These are phyloP conservation scores for Lumnitzera racemosa DNA, from an alignment of 345 rosid species.

Conservation along the genomic window DNA sequence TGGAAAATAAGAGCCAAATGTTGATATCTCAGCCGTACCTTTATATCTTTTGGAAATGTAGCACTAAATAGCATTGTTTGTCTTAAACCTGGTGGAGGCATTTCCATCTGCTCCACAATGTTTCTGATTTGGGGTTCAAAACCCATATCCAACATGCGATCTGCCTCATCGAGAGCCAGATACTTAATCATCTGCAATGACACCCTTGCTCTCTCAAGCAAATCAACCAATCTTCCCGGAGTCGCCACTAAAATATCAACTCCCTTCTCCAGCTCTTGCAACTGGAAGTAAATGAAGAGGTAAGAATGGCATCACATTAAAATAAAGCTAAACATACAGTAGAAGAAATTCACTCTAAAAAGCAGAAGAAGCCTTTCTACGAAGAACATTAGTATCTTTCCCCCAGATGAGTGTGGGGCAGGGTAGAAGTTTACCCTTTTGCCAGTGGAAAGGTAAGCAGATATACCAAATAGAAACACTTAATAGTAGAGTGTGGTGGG, in stretches of 20 bases:
- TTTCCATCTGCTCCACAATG: slow-evolving; percentile 89
- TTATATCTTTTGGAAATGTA: slow-evolving; percentile 90
- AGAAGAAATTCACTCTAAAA: too few relatives aligned
- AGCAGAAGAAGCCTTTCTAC: too few relatives aligned
- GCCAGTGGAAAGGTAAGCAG: too few relatives aligned
- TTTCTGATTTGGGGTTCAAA: slow-evolving; percentile 98
- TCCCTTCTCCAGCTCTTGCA: slow-evolving; percentile 89
- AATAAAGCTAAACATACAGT: too few relatives aligned
- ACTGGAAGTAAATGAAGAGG: slow-evolving; percentile 31
- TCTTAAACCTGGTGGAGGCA: slow-evolving; percentile 83
- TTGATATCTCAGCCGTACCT: slow-evolving; percentile 37
- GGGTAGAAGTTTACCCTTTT: too few relatives aligned
- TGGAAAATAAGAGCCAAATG: not conserved
- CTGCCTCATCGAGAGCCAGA: slow-evolving; percentile 95
- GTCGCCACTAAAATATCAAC: slow-evolving; percentile 98
- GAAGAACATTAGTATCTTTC: too few relatives aligned
- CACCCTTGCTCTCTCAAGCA: slow-evolving; percentile 91
- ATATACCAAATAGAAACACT: too few relatives aligned
- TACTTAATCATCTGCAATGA: slow-evolving; percentile 81
- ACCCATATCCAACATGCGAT: slow-evolving; percentile 98
- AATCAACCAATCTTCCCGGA: slow-evolving; percentile 95
- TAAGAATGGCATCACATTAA: too few relatives aligned
- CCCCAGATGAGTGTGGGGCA: too few relatives aligned
- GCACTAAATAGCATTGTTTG: slow-evolving; percentile 98
- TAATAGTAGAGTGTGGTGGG: too few relatives aligned